phyloP scores from a whole-genome alignment of 2,329 filamentous ascomycete species.

The Exophiala phaeomuriformis region DNA sequence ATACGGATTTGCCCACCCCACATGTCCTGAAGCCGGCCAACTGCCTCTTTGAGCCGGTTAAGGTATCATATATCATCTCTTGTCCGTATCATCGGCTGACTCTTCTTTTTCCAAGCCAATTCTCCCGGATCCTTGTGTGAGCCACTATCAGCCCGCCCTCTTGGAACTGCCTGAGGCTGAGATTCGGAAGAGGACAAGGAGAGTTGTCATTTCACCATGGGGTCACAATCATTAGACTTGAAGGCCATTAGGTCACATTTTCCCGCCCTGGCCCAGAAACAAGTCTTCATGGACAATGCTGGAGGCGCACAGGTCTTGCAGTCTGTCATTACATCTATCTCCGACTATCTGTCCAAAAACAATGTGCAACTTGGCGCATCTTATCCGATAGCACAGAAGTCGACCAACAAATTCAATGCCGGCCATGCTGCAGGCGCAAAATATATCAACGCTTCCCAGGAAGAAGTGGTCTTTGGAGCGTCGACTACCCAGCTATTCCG shows the following conservation, averaged over 20 bases:
- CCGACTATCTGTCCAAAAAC: slow-evolving; percentile 56
- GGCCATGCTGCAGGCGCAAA: slow-evolving; percentile 60
- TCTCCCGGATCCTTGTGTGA: too few species aligned
- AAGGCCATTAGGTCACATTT: slow-evolving; percentile 53
- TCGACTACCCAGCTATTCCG: slow-evolving; percentile 71
- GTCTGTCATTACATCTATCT: slow-evolving; percentile 59
- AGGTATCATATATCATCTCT: too few species aligned
- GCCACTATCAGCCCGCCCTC: too few species aligned
- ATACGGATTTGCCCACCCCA: too few species aligned
- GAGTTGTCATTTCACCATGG: slow-evolving; percentile 1
- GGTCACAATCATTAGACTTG: slow-evolving; percentile 46
- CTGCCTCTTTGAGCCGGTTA: too few species aligned
- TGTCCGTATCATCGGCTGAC: too few species aligned
- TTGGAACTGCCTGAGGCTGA: too few species aligned
- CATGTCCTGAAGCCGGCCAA: too few species aligned
- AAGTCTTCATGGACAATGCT: slow-evolving; percentile 71
- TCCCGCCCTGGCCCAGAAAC: slow-evolving; percentile 58
- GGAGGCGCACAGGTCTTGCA: slow-evolving; percentile 66
- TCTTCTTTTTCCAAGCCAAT: too few species aligned
- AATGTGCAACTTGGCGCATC: slow-evolving; percentile 72
- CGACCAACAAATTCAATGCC: slow-evolving; percentile 52
- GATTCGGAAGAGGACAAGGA: not conserved
- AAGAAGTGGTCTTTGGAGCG: slow-evolving; percentile 64
- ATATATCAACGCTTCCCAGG: slow-evolving; percentile 60
- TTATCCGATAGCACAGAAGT: slow-evolving; percentile 54